Conservation (phyloP, 2,329 filamentous ascomycete genomes). For the Polytolypa hystricis region DNA sequence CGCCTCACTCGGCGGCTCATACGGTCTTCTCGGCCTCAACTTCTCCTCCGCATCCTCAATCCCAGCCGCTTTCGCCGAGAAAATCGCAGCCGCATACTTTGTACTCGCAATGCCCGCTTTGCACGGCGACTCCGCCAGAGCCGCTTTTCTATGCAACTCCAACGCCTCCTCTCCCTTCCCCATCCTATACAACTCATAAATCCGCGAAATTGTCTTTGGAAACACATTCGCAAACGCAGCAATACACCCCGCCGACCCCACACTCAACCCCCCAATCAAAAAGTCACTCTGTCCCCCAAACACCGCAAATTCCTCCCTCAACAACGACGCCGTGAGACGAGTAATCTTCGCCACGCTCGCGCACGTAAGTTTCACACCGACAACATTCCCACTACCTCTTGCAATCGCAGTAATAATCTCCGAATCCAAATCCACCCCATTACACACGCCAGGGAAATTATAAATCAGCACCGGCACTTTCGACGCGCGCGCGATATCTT, state of each 20-base stretch:
- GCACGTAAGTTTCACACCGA: constrained; percentile 57
- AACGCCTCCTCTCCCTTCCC: constrained; percentile 50
- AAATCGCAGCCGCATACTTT: constrained; percentile 57
- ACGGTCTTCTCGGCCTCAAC: constrained; percentile 51
- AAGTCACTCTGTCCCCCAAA: constrained; percentile 67
- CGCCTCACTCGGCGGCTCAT: constrained; percentile 37
- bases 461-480: constrained; percentile 52
- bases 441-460: constrained; percentile 59
- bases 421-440: constrained; percentile 57
- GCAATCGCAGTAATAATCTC: constrained; percentile 48
- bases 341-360: constrained; percentile 51
- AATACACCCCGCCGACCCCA: constrained; percentile 45
- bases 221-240: constrained; percentile 49
- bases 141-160: constrained; percentile 49
- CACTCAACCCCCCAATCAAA: constrained; percentile 44
- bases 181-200: constrained; percentile 51
- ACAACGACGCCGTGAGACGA: constrained; percentile 42
- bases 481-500: constrained; percentile 42
- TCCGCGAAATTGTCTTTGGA: constrained; percentile 43
- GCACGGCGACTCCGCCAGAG: constrained; percentile 53
- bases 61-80: constrained; percentile 48
- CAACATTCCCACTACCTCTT: constrained; percentile 39
- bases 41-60: constrained; percentile 49
- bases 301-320: constrained; percentile 49
- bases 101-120: constrained; percentile 56